Evolutionary conservation across 768 basidiomycete species (phyloP), one percentile per base, ranked within the genome.

Genomic region (Termitomyces heimii): DNA sequence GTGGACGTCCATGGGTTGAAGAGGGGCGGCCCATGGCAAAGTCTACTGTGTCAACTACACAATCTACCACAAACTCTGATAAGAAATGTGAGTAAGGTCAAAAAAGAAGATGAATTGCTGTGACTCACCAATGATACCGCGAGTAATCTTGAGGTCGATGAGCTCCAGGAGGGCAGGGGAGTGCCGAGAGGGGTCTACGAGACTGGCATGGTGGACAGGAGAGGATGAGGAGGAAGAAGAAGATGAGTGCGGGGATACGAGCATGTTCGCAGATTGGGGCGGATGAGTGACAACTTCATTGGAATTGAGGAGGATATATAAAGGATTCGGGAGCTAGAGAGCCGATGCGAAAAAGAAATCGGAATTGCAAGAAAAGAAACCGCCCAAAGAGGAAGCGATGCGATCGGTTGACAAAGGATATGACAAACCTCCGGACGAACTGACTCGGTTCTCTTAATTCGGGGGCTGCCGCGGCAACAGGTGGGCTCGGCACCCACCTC

Each of bases 1-100:
- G 53, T 3, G 75, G 57, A 56, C 82, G 82, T 22, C 84, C 82
- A 12, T 81, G 75, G 2, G 71, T 79, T 18, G 83, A 77, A 2
- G 77, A 61, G 18, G 86, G 77, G 29, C 84, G 80, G n/a, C 85
- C 83, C 71, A 90, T 81, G 14, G 88, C 87, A 65, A 79, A 88
- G 71, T 89, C 86, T 53, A 90, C 89, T 0, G 88, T 85, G 59
- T 90, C 88, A 6, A 79, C 73, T 8, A 89, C 84, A 24, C 70
- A 76, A 68, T 90, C 86, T 14, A 88, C 80, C 55, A 86, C 73
- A 70, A 88, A 85, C 56, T 90, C 89, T 91, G 61, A 45, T 43
- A 44, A 45, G 3, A 48, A 42, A 58, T 16, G 60, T 45, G 59
- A 62, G 20, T 32, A 56, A 31, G 39, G 39, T 18, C 51, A 14